Percentiles rank a stretch among this genome's conserved stretches.
Evolutionary conservation across 2,329 filamentous ascomycete species (phyloP).

Genomic region (Xylariaceae sp.): DNA sequence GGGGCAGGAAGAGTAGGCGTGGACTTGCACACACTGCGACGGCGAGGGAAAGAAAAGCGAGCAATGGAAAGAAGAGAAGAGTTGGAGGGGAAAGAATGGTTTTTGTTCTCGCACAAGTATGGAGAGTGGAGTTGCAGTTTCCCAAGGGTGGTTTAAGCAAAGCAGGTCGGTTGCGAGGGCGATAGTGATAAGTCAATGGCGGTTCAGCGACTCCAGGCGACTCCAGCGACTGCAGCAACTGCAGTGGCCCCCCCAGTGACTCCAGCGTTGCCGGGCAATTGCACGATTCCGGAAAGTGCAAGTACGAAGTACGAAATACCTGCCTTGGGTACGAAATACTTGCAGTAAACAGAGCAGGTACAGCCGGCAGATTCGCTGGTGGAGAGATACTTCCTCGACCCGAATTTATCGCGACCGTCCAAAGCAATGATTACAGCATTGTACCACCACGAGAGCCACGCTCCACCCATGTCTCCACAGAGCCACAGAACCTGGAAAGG

Average conservation of each 20-base stretch:
- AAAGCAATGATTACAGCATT: not conserved
- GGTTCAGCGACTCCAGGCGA: not conserved
- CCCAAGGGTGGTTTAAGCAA: not conserved
- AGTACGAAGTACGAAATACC: not conserved
- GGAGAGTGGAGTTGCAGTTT: constrained; percentile 27
- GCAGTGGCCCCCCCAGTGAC: no score
- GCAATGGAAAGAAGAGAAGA: constrained; percentile 10
- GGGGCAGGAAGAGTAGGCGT: constrained; percentile 9
- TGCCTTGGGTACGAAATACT: no score
- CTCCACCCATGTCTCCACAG: not conserved
- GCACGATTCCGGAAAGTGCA: constrained; percentile 8
- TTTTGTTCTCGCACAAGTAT: constrained; percentile 25
- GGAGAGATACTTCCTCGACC: not conserved
- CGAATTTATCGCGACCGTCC: no score
- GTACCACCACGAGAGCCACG: not conserved
- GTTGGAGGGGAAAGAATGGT: constrained; percentile 26
- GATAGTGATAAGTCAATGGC: constrained; percentile 13
- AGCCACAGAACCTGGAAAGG: not conserved
- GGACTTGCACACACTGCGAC: constrained; percentile 23
- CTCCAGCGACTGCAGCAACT: no score
- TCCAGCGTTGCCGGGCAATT: constrained; percentile 28
- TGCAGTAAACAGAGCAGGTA: not conserved
- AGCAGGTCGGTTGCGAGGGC: constrained; percentile 28
- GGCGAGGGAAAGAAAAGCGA: constrained; percentile 17
- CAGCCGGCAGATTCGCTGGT: not conserved